phyloP scores from a whole-genome alignment of 1,139 yeast genomes.

The Magnusiomyces starmeri region DNA sequence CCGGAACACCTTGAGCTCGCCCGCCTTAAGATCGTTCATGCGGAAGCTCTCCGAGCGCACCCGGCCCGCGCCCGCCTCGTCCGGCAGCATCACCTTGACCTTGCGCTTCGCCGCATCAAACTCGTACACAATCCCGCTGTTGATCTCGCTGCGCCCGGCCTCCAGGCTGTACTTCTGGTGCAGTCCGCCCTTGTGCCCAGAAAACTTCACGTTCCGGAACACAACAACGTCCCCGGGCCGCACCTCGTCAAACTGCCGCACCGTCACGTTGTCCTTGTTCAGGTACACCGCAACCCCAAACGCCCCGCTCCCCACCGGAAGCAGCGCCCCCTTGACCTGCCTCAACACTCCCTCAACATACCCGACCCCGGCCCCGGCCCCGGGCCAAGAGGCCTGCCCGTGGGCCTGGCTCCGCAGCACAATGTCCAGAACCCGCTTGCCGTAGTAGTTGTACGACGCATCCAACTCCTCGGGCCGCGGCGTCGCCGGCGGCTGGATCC shows the following conservation, averaged over 20 bases:
- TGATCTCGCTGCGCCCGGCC: conserved; percentile 41
- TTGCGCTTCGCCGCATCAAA: conserved; percentile 72
- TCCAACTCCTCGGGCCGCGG: conserved; percentile 46
- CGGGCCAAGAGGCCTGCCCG: conserved; percentile 9
- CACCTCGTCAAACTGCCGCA: conserved; percentile 54
- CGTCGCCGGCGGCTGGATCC: conserved; percentile 38
- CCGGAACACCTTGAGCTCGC: conserved; percentile 74
- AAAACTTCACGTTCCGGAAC: conserved; percentile 66
- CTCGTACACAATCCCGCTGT: conserved; percentile 48
- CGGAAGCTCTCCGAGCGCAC: conserved; percentile 58
- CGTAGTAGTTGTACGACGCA: conserved; percentile 41
- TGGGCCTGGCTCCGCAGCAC: conserved; percentile 26
- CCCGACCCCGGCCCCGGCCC: background rate
- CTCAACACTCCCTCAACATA: conserved; percentile 15
- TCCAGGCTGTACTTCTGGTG: conserved; percentile 41
- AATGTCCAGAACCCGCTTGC: conserved; percentile 24
- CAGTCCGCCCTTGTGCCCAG: conserved; percentile 52
- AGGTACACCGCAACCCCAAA: conserved; percentile 68
- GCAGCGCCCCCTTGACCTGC: conserved; percentile 40
- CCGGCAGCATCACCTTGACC: conserved; percentile 51
- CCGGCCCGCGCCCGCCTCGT: conserved; percentile 42
- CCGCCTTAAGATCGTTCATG: conserved; percentile 65
- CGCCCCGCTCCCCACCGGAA: conserved; percentile 58
- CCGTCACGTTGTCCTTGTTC: conserved; percentile 52
- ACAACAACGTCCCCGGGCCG: conserved; percentile 80